Evolutionary conservation across 352 stramenopile species (phyloP).

Genomic region (Aphanomyces astaci): DNA sequence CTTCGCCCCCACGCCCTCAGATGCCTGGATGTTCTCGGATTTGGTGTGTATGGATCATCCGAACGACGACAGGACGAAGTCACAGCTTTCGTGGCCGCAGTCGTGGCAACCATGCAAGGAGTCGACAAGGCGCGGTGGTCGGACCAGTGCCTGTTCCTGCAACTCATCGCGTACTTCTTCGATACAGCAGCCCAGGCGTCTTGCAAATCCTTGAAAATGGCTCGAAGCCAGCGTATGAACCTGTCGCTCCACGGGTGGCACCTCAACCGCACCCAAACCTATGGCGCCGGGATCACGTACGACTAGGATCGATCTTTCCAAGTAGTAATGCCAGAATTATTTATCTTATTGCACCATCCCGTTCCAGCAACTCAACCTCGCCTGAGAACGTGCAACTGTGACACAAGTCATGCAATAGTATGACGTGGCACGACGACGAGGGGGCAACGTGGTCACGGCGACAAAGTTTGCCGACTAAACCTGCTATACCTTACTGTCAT

Average conservation of each 20-base stretch:
- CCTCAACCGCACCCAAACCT: constrained; percentile 58
- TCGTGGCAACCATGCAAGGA: constrained; percentile 71
- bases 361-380: too few species aligned
- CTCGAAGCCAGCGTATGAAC: constrained; percentile 52
- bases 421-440: too few species aligned
- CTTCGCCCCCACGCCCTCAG: background rate
- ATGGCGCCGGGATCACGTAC: constrained; percentile 61
- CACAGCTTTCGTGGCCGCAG: constrained; percentile 75
- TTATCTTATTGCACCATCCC: too few species aligned
- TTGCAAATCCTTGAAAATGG: constrained; percentile 54
- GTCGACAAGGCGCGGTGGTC: constrained; percentile 61
- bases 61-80: constrained; percentile 55
- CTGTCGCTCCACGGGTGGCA: constrained; percentile 77
- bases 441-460: too few species aligned
- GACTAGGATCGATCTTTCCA: too few species aligned
- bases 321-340: too few species aligned
- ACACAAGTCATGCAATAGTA: too few species aligned
- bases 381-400: too few species aligned
- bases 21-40: background rate
- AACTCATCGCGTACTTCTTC: constrained; percentile 72
- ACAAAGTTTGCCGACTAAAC: too few species aligned
- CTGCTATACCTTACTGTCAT: too few species aligned
- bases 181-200: constrained; percentile 69
- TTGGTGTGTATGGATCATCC: background rate
- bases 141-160: constrained; percentile 65